Evolutionary conservation across 768 basidiomycete genomes (phyloP), one percentile per base, ranked within the genome.

Genomic region (Saitozyma podzolica): DNA sequence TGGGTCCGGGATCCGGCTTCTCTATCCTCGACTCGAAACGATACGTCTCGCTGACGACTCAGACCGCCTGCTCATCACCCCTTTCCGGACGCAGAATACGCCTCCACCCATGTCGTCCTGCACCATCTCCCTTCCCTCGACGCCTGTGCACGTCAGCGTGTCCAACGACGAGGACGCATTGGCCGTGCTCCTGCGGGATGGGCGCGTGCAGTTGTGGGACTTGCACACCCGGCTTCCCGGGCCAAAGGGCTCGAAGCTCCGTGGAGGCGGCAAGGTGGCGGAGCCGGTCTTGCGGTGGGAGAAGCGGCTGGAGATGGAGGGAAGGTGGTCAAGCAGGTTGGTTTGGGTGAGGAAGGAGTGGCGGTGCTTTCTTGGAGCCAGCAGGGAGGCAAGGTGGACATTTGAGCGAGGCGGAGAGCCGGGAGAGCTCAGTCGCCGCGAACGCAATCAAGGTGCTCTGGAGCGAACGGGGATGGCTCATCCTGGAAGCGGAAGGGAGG

Each of bases 81-180:
- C 96, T 14, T 98, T 98, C 84, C 85, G 93, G 47, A 85, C 86
- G 0, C 91, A 95, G 80, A 97, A 96, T 74, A 85, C 95, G 6
- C 96, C 95, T n/a, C 96, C 96, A n/a, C 96, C 96, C 0, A 94
- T 96, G 92, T 90, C 88, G 0, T 88, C 91, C 1, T 83, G 84
- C 67, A 79, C 80, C 47, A 80, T 86, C 55, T 51, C 53, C 39
- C 80, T 75, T 17, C 79, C 57, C 53, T 62, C 74, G 11, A 72
- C 84, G 0, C 91, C 93, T 0, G 75, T 87, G 9, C 87, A 94
- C 74, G 80, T 86, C 5, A 81, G 87, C 4, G 87, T 92, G 61
- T 86, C 88, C 0, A 61, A 83, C 0, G 69, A 78, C 17, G 77
- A 80, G 16, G 90, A 93, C 64, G 74, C 83, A 0, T 75, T 92